Evolutionary conservation across 331 rosid species (phyloP).

Genomic region (Quercus phellos): DNA sequence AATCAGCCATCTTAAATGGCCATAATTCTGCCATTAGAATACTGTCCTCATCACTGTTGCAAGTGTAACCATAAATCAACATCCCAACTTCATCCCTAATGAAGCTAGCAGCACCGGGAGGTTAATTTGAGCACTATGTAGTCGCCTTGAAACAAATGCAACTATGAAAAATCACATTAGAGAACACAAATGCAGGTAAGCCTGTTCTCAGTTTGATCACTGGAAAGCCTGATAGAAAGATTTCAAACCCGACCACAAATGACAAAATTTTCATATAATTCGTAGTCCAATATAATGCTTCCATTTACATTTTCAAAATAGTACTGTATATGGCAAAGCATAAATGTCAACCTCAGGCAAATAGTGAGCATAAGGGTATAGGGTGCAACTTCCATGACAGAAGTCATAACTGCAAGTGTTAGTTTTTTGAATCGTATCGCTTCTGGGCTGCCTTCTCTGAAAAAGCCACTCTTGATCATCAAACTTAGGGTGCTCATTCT

Average conservation of each 20-base stretch:
- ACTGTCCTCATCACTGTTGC: background rate
- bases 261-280: background rate
- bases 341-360: conserved; percentile 8
- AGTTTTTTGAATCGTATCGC: background rate
- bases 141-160: too few species aligned
- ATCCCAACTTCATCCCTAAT: background rate
- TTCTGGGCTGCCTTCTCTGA: background rate
- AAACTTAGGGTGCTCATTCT: background rate
- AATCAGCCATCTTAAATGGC: background rate
- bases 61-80: background rate
- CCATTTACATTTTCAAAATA: background rate
- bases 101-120: too few species aligned
- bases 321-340: conserved; percentile 17
- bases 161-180: background rate
- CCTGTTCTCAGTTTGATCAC: background rate
- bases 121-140: too few species aligned
- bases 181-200: background rate
- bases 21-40: background rate
- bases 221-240: background rate
- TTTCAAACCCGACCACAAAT: background rate
- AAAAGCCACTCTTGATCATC: conserved; percentile 20
- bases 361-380: conserved; percentile 1
- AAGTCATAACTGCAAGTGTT: background rate
- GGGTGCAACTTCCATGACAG: conserved; percentile 3
- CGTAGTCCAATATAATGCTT: too few species aligned